phyloP scores from a whole-genome alignment of 2,329 filamentous ascomycete genomes.

The Neoarthrinium moseri region DNA sequence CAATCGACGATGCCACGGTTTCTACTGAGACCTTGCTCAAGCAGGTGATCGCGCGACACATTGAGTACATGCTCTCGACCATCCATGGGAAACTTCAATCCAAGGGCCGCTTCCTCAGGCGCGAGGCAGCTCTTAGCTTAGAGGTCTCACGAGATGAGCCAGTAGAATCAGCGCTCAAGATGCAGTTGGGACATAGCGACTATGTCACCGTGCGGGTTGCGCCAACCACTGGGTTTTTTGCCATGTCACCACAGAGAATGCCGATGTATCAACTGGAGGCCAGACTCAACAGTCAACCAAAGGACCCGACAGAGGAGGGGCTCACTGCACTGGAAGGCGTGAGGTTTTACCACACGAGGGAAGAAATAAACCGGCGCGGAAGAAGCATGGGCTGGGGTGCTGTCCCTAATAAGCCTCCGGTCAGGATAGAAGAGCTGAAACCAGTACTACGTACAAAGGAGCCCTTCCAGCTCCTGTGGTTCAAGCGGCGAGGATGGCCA shows the following conservation, averaged over 20 bases:
- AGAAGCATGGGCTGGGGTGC: constrained; percentile 64
- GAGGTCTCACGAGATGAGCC: constrained; percentile 61
- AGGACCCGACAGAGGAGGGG: constrained; percentile 57
- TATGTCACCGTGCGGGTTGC: constrained; percentile 67
- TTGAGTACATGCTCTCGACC: constrained; percentile 66
- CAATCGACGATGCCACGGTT: constrained; percentile 64
- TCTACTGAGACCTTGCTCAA: constrained; percentile 75
- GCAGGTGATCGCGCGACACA: constrained; percentile 72
- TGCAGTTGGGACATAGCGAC: constrained; percentile 67
- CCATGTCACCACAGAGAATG: constrained; percentile 64
- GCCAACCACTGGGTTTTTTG: constrained; percentile 73
- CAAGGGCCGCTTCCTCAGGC: constrained; percentile 60
- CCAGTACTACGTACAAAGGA: constrained; percentile 62
- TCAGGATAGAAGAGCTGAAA: constrained; percentile 55
- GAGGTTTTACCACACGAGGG: constrained; percentile 59
- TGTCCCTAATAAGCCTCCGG: constrained; percentile 44
- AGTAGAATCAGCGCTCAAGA: constrained; percentile 62
- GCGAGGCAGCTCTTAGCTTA: constrained; percentile 58
- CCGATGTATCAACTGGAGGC: constrained; percentile 58
- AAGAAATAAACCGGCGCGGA: constrained; percentile 60
- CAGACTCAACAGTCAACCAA: constrained; percentile 58
- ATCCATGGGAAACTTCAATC: constrained; percentile 61
- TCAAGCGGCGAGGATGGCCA: constrained; percentile 71
- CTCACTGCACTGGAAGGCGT: constrained; percentile 58
- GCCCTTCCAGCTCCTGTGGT: constrained; percentile 64